Conservation (phyloP, 2,329 filamentous ascomycete species). For the Fusarium papillatum region DNA sequence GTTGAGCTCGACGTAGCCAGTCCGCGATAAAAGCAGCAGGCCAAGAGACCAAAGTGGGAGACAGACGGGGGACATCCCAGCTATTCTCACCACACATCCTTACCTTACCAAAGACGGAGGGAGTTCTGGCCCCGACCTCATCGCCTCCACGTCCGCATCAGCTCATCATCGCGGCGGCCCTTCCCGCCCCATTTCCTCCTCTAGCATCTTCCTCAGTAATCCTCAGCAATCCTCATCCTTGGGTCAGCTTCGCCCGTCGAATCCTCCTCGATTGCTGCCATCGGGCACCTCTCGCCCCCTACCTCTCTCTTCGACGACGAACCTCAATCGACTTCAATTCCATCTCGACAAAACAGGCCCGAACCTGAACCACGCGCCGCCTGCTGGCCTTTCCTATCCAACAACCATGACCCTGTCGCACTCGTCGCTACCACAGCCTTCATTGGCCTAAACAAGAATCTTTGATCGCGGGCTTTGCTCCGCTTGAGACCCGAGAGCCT, state of each 20-base stretch:
- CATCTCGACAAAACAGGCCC: constrained; percentile 20
- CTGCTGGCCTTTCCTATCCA: constrained; percentile 33
- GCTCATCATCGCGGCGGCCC: constrained; percentile 44
- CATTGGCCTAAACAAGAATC: constrained; percentile 44
- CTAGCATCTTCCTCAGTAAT: constrained; percentile 26
- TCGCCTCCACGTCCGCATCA: constrained; percentile 42
- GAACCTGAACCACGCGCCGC: constrained; percentile 40
- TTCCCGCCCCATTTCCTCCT: constrained; percentile 39
- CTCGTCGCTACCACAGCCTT: constrained; percentile 47
- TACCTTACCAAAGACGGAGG: constrained; percentile 37
- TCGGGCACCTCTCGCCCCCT: neutral
- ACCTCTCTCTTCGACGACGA: constrained; percentile 8
- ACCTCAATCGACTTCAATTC: constrained; percentile 10
- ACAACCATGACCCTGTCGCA: constrained; percentile 49
- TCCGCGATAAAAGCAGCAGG: constrained; percentile 21
- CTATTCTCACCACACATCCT: constrained; percentile 35
- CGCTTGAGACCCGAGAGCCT: constrained; percentile 41
- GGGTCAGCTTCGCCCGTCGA: constrained; percentile 16
- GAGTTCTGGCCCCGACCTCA: constrained; percentile 35
- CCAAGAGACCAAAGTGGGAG: constrained; percentile 22
- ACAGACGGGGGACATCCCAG: constrained; percentile 43
- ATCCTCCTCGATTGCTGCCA: constrained; percentile 8
- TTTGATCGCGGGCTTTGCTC: constrained; percentile 30
- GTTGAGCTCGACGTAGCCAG: constrained; percentile 31
- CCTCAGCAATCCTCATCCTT: constrained; percentile 25